These are phyloP conservation scores for Musa schizocarpa DNA, from an alignment of 176 grass and related monocot genomes.

Conservation along the genomic window DNA sequence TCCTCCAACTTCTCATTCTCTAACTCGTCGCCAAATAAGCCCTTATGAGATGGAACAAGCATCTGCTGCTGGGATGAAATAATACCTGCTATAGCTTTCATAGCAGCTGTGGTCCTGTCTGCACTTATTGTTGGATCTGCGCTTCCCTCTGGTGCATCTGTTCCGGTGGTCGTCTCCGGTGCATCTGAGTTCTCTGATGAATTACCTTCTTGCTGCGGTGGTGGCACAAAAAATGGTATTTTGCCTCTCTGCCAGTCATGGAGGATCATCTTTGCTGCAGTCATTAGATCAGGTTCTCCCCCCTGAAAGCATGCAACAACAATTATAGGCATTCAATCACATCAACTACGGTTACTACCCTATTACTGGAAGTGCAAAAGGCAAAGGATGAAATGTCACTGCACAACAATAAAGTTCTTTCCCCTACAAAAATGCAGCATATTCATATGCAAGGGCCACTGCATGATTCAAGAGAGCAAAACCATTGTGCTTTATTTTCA, in stretches of 20 bases:
- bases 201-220: constrained; percentile 32
- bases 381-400: too few relatives aligned
- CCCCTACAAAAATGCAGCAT: too few relatives aligned
- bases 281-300: constrained; percentile 79
- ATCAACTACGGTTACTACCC: not conserved
- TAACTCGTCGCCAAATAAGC: not conserved
- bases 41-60: constrained; percentile 43
- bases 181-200: constrained; percentile 25
- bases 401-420: too few relatives aligned
- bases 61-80: constrained; percentile 70
- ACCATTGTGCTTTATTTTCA: too few relatives aligned
- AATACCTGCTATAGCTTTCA: constrained; percentile 76
- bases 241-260: constrained; percentile 99
- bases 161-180: constrained; percentile 7
- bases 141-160: constrained; percentile 17
- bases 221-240: constrained; percentile 86
- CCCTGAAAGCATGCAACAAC: constrained; percentile 37
- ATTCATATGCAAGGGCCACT: too few relatives aligned
- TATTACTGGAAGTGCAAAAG: too few relatives aligned
- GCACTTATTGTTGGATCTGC: constrained; percentile 40
- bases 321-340: not conserved
- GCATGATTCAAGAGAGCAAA: too few relatives aligned
- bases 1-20: not conserved
- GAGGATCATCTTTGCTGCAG: constrained; percentile 86
- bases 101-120: constrained; percentile 52